Base-by-base conservation (phyloP, 768 basidiomycete genomes). In the Rhodotorula kratochvilovae region DNA sequence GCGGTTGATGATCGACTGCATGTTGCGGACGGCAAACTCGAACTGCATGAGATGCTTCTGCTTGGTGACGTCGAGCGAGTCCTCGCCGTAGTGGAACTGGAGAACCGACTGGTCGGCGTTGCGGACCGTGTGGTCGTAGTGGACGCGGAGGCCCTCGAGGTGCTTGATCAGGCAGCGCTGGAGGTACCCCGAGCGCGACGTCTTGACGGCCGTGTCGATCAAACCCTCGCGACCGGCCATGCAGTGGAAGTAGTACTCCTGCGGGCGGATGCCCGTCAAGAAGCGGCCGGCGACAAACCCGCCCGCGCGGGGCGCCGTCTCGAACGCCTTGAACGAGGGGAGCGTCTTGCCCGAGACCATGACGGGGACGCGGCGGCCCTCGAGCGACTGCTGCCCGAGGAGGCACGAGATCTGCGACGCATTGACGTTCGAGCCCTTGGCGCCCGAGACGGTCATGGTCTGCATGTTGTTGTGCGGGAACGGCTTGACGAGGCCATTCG, bases 401-500 rank as follows among this genome's bases (percentile, higher is more conserved):
- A 89, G 87, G 74, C 93, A 98, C n/a, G 96, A 98, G 76, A 99
- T 99, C 79, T 98, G 94, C 60, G 91, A 88, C 33, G 92, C 96
- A 78, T 99, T 99, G 80, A 97, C 95, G 23, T 91, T 90, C 71
- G 91, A 94, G 62, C 96, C 96, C 81, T 99, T 99, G 55, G 96
- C 96, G 75, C 96, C 96, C 46, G 95, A 97, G 65, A 90, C 86
- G 4, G 94, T 97, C 96, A 98, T 98, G 57, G 89, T 87, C 80
- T 98, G 95, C 96, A 98, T 98, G 86, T 98, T 88, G 82, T 99
- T 99, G 79, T 92, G 87, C 53, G 96, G 96, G 84, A 99, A 99
- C 72, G 89, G 88, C 77, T 94, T 91, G 76, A 92, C 84, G 59
- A 99, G 86, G 45, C 90, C 90, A 60, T 85, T 83, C 21, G 95